A percentile compares a stretch with the other conserved stretches of the same genome.
phyloP scores from a whole-genome alignment of 2,329 filamentous ascomycete genomes.

The Magnaporthiopsis poae region DNA sequence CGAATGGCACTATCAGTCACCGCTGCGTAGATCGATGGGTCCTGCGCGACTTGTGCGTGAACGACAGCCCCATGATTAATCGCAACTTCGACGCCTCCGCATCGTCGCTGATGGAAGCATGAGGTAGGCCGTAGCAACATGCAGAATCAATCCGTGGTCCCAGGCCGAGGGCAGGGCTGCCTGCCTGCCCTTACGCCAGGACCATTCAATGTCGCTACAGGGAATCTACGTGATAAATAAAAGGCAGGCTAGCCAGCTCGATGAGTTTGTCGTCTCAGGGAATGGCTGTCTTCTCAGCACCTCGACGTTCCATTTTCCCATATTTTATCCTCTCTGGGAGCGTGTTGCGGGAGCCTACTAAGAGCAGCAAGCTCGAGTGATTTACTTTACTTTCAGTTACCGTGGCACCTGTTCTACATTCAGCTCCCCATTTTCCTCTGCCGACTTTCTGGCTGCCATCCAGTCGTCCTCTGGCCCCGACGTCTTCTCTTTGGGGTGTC shows the following conservation, averaged over 20 bases:
- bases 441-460: not conserved
- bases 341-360: not conserved
- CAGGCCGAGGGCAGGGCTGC: not conserved
- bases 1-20: not conserved
- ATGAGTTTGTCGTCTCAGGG: not conserved
- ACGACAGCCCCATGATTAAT: not conserved
- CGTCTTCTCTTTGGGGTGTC: not conserved
- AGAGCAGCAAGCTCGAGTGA: not conserved
- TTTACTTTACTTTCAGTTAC: not conserved
- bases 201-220: not conserved
- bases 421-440: not conserved
- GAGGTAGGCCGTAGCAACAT: not conserved
- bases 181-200: not conserved
- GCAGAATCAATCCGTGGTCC: not conserved
- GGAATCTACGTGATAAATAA: not conserved
- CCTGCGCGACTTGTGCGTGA: slow-evolving; percentile 8
- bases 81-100: not conserved
- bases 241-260: not conserved
- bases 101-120: not conserved
- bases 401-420: not conserved
- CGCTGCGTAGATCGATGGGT: not conserved
- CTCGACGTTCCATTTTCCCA: not conserved
- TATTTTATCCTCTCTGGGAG: not conserved
- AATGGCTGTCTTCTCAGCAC: not conserved
- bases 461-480: not conserved